phyloP scores from a whole-genome alignment of 2,329 filamentous ascomycete genomes.

The Nannizzia gypsea region DNA sequence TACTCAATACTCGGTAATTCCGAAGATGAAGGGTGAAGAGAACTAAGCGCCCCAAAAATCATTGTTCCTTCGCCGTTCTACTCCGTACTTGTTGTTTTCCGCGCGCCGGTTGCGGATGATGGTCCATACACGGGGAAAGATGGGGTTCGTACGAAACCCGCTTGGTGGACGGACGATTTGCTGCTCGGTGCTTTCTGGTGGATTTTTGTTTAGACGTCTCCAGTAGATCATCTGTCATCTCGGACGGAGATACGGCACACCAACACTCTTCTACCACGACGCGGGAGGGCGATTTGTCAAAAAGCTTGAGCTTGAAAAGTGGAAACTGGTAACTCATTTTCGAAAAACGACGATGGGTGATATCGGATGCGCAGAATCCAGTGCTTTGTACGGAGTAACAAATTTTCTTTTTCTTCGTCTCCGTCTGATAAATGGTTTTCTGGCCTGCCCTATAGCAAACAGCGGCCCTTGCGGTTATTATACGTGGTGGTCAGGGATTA shows the following conservation, averaged over 20 bases:
- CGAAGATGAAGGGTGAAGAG: not conserved
- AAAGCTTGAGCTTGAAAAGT: conserved; percentile 1
- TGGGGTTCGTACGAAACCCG: not conserved
- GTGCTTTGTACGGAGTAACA: not conserved
- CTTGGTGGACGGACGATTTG: not conserved
- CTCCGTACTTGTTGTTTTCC: not conserved
- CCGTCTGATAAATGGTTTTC: not conserved
- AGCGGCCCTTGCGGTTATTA: not conserved
- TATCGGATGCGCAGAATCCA: not conserved
- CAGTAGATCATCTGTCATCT: not conserved
- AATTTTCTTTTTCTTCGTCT: not conserved
- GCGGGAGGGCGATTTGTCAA: not conserved
- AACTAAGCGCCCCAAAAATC: not conserved
- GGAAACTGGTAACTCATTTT: not conserved
- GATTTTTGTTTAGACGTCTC: not conserved
- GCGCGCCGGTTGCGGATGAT: not conserved
- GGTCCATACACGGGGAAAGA: not conserved
- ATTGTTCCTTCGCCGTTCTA: not conserved
- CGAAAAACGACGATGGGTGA: not conserved
- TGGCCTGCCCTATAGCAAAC: not conserved
- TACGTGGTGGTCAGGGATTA: not conserved
- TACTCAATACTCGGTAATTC: not conserved
- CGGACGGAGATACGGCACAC: not conserved
- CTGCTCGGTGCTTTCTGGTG: not conserved
- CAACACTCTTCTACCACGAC: not conserved